A percentile compares a stretch with the other conserved stretches of the same genome.
Conservation (phyloP, 768 basidiomycete genomes). For the Lentinula guzmanii region DNA sequence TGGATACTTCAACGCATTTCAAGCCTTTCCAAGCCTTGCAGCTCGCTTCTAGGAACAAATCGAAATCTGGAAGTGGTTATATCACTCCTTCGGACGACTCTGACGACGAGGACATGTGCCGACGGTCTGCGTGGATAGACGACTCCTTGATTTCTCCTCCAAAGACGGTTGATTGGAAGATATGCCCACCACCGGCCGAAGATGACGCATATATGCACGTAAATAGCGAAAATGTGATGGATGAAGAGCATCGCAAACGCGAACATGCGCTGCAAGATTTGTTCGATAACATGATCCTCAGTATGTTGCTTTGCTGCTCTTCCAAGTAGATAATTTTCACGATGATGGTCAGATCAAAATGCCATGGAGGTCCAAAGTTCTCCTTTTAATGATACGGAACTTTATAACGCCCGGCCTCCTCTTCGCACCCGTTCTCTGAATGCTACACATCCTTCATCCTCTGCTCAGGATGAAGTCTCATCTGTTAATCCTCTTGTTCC, state of each 20-base stretch:
- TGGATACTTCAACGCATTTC: neutral
- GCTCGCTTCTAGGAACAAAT: neutral
- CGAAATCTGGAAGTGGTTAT: constrained; percentile 5
- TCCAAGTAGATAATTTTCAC: neutral
- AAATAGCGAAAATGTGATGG: neutral
- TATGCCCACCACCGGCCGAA: constrained; percentile 3
- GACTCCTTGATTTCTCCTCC: constrained; percentile 20
- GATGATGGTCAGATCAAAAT: neutral
- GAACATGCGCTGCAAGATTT: constrained; percentile 13
- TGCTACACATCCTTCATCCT: neutral
- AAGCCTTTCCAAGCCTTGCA: neutral
- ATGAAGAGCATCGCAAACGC: constrained; percentile 17
- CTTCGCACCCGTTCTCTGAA: constrained; percentile 8
- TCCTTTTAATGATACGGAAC: neutral
- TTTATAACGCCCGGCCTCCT: neutral
- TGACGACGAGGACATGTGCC: constrained; percentile 7
- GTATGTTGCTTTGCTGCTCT: neutral
- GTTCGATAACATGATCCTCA: constrained; percentile 16
- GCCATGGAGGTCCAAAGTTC: neutral
- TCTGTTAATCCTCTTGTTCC: neutral
- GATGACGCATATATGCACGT: constrained; percentile 9
- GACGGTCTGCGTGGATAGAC: constrained; percentile 17
- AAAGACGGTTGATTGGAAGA: constrained; percentile 13
- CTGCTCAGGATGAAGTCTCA: neutral
- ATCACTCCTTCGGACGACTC: constrained; percentile 7